A percentile compares a stretch with the other conserved stretches of the same genome.
phyloP scores from a whole-genome alignment of 2,329 filamentous ascomycete species.

The Cladosporium sp. region DNA sequence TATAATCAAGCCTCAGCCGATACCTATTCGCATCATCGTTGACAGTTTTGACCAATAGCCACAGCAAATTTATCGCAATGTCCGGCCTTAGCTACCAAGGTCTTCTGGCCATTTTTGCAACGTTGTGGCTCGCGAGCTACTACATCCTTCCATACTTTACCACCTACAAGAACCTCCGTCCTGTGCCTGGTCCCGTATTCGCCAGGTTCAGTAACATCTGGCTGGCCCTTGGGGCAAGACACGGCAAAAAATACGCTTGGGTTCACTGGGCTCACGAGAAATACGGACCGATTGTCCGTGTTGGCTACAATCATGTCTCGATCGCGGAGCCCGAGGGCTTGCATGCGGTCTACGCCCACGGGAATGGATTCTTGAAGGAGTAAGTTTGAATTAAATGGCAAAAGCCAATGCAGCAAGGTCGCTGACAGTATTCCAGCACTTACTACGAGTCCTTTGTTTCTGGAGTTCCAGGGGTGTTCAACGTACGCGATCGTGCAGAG shows the following conservation, averaged over 20 bases:
- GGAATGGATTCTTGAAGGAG: conserved; percentile 33
- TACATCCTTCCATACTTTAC: conserved; percentile 22
- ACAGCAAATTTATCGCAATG: too few relatives aligned
- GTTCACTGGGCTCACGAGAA: conserved; percentile 16
- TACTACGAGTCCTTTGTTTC: conserved; percentile 34
- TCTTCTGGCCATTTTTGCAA: too few relatives aligned
- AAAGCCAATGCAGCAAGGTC: too few relatives aligned
- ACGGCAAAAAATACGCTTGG: conserved; percentile 21
- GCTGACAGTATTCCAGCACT: conserved; percentile 13
- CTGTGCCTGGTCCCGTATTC: conserved; percentile 19
- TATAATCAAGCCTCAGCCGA: too few relatives aligned
- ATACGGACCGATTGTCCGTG: conserved; percentile 1
- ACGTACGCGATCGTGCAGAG: conserved; percentile 29
- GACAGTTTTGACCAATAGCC: too few relatives aligned
- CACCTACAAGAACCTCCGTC: conserved; percentile 17
- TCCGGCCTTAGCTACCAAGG: too few relatives aligned
- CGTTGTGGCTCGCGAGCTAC: too few relatives aligned
- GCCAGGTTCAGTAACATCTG: conserved; percentile 23
- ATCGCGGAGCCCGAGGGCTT: conserved; percentile 23
- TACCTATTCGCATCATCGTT: too few relatives aligned
- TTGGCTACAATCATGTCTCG: conserved; percentile 16
- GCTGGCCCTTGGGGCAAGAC: conserved; percentile 19
- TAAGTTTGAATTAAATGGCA: too few relatives aligned
- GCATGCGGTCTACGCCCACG: conserved; percentile 26
- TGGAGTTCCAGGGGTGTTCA: conserved; percentile 33